Percentiles rank a stretch among this genome's conserved stretches.
Conservation (phyloP, 768 basidiomycete species). For the Pholiota microspora region DNA sequence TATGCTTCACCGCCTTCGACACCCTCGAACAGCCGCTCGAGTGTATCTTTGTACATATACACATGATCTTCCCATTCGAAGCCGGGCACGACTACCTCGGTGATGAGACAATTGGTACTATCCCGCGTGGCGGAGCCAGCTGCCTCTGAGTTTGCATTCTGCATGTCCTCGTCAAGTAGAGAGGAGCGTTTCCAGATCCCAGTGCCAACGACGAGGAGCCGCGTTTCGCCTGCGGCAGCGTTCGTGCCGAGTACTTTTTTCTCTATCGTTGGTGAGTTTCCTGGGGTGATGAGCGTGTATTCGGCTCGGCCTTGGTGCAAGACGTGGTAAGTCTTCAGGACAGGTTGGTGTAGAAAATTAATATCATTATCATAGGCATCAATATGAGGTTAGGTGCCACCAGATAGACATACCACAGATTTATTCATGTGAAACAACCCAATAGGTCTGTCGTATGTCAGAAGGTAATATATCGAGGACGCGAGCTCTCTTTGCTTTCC, state of each 20-base stretch:
- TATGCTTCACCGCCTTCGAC: slow-evolving; percentile 17
- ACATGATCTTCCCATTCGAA: slow-evolving; percentile 53
- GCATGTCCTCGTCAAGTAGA: slow-evolving; percentile 42
- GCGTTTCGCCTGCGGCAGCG: slow-evolving; percentile 38
- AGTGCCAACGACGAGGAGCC: slow-evolving; percentile 50
- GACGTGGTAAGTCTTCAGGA: slow-evolving; percentile 45
- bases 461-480: slow-evolving; percentile 49
- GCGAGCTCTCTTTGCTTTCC: slow-evolving; percentile 28
- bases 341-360: too few relatives aligned
- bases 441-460: slow-evolving; percentile 36
- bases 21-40: slow-evolving; percentile 33
- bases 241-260: slow-evolving; percentile 43
- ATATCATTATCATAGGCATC: too few relatives aligned
- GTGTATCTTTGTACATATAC: slow-evolving; percentile 34
- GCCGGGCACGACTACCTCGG: slow-evolving; percentile 59
- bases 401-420: slow-evolving; percentile 32
- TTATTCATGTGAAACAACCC: slow-evolving; percentile 49
- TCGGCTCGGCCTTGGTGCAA: slow-evolving; percentile 49
- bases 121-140: slow-evolving; percentile 31
- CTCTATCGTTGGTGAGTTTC: slow-evolving; percentile 31
- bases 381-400: too few relatives aligned
- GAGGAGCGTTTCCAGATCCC: slow-evolving; percentile 55
- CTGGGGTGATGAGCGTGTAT: slow-evolving; percentile 42
- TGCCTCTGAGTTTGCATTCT: slow-evolving; percentile 28
- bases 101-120: slow-evolving; percentile 50